Conservation (phyloP, 176 grass and related monocot genomes). For the Sorghum bicolor region Sorghum_bicolor_NCBIv3 NC_012873.2:6461501-6462000, state of each 20-base stretch:
- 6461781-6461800: slow-evolving; percentile 61
- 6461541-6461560: too few relatives aligned
- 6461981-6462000: slow-evolving; percentile 46
- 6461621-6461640: background rate
- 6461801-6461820: slow-evolving; percentile 83
- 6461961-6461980: slow-evolving; percentile 59
- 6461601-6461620: too few relatives aligned
- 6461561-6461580: too few relatives aligned
- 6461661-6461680: slow-evolving; percentile 95
- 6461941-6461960: slow-evolving; percentile 63
- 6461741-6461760: slow-evolving; percentile 73
- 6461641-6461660: background rate
- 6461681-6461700: slow-evolving; percentile 85
- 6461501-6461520: too few relatives aligned
- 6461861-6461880: slow-evolving; percentile 56
- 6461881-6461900: slow-evolving; percentile 76
- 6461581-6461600: too few relatives aligned
- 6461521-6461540: too few relatives aligned
- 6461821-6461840: slow-evolving; percentile 73
- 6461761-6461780: slow-evolving; percentile 47
- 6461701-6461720: slow-evolving; percentile 69
- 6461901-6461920: slow-evolving; percentile 77
- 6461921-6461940: slow-evolving; percentile 80
- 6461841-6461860: slow-evolving; percentile 56
- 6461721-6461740: slow-evolving; percentile 90